Evolutionary conservation across 495 filamentous ascomycete species (phyloP).

Genomic region (Neurospora sp.): DNA sequence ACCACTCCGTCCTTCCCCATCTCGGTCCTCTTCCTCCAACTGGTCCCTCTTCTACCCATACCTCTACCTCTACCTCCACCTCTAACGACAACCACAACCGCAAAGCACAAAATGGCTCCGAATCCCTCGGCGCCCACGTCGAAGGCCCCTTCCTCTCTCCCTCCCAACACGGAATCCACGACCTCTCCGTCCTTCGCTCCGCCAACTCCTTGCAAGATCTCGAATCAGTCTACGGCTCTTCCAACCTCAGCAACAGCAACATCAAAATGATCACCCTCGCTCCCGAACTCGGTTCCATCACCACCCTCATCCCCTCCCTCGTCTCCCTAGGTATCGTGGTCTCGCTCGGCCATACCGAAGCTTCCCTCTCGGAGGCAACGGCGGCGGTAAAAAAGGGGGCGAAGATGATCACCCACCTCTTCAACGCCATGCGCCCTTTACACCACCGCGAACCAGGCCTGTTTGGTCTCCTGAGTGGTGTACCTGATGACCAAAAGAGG

Average conservation of each 20-base stretch:
- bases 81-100: conserved; percentile 8
- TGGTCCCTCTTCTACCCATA: background rate
- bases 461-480: conserved; percentile 45
- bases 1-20: conserved; percentile 61
- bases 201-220: conserved; percentile 47
- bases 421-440: conserved; percentile 81
- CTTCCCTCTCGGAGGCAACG: conserved; percentile 64
- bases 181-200: conserved; percentile 49
- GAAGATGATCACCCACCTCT: conserved; percentile 79
- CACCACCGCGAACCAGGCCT: conserved; percentile 79
- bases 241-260: conserved; percentile 38
- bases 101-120: conserved; percentile 52
- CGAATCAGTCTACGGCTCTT: conserved; percentile 55
- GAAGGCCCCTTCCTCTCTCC: conserved; percentile 76
- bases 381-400: conserved; percentile 57
- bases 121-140: conserved; percentile 73
- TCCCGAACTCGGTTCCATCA: conserved; percentile 61
- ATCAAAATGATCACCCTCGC: conserved; percentile 75
- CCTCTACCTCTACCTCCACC: background rate
- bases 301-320: conserved; percentile 49
- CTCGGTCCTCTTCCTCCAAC: conserved; percentile 52
- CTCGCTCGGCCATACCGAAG: conserved; percentile 74
- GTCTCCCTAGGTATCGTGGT: conserved; percentile 51
- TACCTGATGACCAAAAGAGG: too few relatives aligned
- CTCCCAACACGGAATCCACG: conserved; percentile 63